These are phyloP conservation scores for Cryptococcus floricola DNA, from an alignment of 1,284 basidiomycete species.

Conservation along the genomic window DNA sequence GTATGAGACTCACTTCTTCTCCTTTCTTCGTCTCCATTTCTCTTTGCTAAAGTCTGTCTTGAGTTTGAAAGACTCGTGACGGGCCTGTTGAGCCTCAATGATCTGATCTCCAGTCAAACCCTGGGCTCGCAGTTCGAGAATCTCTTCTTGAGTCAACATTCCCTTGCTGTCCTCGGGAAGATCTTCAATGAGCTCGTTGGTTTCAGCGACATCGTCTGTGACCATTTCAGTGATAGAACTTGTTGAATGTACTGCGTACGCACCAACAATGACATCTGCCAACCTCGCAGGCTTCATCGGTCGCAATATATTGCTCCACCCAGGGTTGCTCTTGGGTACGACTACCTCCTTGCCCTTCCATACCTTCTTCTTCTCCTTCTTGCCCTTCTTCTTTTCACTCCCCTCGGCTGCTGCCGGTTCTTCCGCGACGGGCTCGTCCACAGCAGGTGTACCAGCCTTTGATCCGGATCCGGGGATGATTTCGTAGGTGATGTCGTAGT, in stretches of 20 bases:
- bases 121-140: conserved; percentile 58
- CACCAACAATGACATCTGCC: too few relatives aligned
- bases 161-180: conserved; percentile 59
- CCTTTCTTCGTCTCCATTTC: conserved; percentile 90
- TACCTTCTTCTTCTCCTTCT: conserved; percentile 24
- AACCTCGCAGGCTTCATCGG: conserved; percentile 21
- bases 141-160: conserved; percentile 73
- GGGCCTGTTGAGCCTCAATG: conserved; percentile 84
- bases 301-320: conserved; percentile 38
- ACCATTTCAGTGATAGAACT: not conserved
- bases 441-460: conserved; percentile 1
- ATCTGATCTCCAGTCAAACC: conserved; percentile 66
- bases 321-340: conserved; percentile 22
- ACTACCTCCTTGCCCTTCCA: conserved; percentile 13
- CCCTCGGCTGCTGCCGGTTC: not conserved
- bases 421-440: not conserved
- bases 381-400: conserved; percentile 27
- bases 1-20: conserved; percentile 69
- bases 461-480: conserved; percentile 25
- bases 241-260: too few relatives aligned
- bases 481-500: conserved; percentile 53
- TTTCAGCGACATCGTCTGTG: conserved; percentile 45
- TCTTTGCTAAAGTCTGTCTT: conserved; percentile 97
- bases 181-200: conserved; percentile 57
- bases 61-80: conserved; percentile 79